Conservation (phyloP, 1,284 basidiomycete genomes). For the Phellopilus nigrolimitatus region DNA sequence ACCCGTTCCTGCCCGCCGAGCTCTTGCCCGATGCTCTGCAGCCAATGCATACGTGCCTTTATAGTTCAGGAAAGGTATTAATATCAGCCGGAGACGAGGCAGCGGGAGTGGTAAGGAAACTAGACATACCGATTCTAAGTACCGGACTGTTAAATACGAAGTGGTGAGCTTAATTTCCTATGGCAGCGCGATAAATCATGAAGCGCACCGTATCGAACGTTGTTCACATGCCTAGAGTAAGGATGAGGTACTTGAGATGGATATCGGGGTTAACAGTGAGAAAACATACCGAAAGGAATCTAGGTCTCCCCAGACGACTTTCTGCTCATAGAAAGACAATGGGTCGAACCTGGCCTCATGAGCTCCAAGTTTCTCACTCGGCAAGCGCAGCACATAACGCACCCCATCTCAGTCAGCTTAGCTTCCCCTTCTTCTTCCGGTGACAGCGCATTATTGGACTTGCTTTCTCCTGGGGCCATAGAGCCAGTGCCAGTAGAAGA, state of each 20-base stretch:
- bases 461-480: neutral
- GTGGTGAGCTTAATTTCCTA: neutral
- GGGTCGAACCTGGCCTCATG: slow-evolving; percentile 36
- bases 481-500: neutral
- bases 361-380: neutral
- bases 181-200: slow-evolving; percentile 20
- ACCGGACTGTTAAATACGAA: slow-evolving; percentile 9
- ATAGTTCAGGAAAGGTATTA: slow-evolving; percentile 23
- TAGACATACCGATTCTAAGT: slow-evolving; percentile 52
- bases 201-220: slow-evolving; percentile 66
- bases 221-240: slow-evolving; percentile 63
- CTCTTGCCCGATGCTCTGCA: slow-evolving; percentile 47
- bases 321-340: slow-evolving; percentile 64
- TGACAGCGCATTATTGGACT: neutral
- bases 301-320: slow-evolving; percentile 69
- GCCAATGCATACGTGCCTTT: slow-evolving; percentile 62
- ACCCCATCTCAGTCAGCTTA: slow-evolving; percentile 45
- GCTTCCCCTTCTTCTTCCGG: slow-evolving; percentile 36
- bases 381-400: neutral
- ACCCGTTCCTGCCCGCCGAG: slow-evolving; percentile 54
- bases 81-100: slow-evolving; percentile 9
- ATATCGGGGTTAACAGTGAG: neutral
- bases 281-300: slow-evolving; percentile 64
- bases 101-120: slow-evolving; percentile 1
- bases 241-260: neutral